These are phyloP conservation scores for Poteriospumella lacustris DNA, from an alignment of 108 stramenopile genomes.

Conservation along the genomic window DNA sequence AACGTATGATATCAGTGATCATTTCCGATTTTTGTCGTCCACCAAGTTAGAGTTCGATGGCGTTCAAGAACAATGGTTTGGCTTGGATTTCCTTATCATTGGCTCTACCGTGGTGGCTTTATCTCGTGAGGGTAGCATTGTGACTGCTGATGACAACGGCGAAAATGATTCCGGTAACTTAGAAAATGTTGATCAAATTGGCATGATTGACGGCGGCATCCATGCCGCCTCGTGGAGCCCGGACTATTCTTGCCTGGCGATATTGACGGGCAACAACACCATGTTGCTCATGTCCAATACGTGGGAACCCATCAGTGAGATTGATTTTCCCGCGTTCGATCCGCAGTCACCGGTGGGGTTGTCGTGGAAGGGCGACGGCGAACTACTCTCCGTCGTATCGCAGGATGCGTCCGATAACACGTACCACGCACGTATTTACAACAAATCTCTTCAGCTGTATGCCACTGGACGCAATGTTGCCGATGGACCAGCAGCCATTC, in stretches of 20 bases:
- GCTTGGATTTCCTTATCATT: background rate
- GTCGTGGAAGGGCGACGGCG: slow-evolving; percentile 18
- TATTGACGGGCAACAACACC: slow-evolving; percentile 7
- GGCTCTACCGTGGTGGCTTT: background rate
- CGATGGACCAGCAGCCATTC: background rate
- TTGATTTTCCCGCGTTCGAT: background rate
- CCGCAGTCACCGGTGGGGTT: background rate
- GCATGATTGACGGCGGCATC: slow-evolving; percentile 6
- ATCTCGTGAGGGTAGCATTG: background rate
- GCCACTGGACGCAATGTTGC: background rate
- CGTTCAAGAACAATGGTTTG: background rate
- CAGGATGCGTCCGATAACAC: background rate
- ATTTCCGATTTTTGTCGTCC: background rate
- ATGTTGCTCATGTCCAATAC: background rate
- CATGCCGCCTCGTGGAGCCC: background rate
- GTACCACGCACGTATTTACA: background rate
- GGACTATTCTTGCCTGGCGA: background rate
- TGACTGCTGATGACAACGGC: background rate
- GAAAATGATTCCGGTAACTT: background rate
- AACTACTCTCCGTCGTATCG: background rate
- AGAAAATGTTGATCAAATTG: background rate
- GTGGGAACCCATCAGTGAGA: background rate
- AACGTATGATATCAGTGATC: background rate
- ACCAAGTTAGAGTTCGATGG: background rate
- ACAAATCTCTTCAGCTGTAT: background rate